Conservation (phyloP, 805 yeast species). For the Monosporozyma aerobia region DNA sequence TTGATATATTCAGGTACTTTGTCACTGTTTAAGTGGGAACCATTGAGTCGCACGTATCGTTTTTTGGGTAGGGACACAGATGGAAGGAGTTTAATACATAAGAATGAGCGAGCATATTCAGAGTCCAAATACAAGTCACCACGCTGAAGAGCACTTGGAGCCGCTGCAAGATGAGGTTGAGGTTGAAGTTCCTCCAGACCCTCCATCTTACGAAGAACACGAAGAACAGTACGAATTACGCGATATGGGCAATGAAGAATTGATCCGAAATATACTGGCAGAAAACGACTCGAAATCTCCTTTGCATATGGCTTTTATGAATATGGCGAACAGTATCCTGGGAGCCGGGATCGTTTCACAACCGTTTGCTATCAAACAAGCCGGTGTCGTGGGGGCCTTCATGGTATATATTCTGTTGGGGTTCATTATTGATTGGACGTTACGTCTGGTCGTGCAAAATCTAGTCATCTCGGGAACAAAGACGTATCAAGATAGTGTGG, state of each 20-base stretch:
- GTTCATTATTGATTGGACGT: slow-evolving; percentile 79
- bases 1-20: too few species aligned
- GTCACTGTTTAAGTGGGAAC: too few species aligned
- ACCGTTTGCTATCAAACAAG: slow-evolving; percentile 75
- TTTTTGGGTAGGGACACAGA: too few species aligned
- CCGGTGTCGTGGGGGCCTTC: slow-evolving; percentile 71
- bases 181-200: background rate
- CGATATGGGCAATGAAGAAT: slow-evolving; percentile 1
- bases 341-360: slow-evolving; percentile 97
- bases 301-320: slow-evolving; percentile 86
- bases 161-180: background rate
- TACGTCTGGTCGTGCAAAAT: slow-evolving; percentile 68
- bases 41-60: too few species aligned
- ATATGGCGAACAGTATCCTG: slow-evolving; percentile 89
- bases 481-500: slow-evolving; percentile 80
- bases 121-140: background rate
- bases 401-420: slow-evolving; percentile 53
- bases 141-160: too few species aligned
- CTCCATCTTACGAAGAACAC: background rate
- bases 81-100: too few species aligned
- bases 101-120: background rate
- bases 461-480: slow-evolving; percentile 66
- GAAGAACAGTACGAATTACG: background rate
- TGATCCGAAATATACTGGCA: slow-evolving; percentile 6
- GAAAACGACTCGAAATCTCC: slow-evolving; percentile 38